phyloP scores from a whole-genome alignment of 805 yeast species.

The Cyberlindnera euphorbiae region DNA sequence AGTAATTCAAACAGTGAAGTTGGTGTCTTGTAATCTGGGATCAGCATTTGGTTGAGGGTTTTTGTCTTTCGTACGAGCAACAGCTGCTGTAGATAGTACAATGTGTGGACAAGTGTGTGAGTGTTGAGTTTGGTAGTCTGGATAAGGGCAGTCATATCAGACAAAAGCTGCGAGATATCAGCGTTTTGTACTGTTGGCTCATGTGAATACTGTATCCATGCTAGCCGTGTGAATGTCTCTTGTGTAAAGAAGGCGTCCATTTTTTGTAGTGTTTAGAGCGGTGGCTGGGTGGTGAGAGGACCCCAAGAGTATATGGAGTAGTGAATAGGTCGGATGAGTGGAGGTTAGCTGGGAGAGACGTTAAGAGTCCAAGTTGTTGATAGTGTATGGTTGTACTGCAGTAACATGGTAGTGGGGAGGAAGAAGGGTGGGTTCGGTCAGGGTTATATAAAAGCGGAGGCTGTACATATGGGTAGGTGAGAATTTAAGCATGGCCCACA shows the following conservation, averaged over 20 bases:
- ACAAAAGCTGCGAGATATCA: not conserved
- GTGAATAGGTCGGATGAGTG: not conserved
- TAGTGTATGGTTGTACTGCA: too few relatives aligned
- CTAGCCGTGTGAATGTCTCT: conserved; percentile 15
- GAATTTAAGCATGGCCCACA: conserved; percentile 8
- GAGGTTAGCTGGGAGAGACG: too few relatives aligned
- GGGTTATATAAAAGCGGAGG: not conserved
- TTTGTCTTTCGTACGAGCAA: conserved; percentile 8
- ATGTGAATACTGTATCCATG: conserved; percentile 16
- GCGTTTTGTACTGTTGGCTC: not conserved
- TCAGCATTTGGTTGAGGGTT: not conserved
- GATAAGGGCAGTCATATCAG: conserved; percentile 14
- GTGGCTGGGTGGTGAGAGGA: conserved; percentile 1
- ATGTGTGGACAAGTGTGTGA: conserved; percentile 15
- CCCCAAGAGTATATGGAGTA: not conserved
- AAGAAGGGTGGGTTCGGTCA: too few relatives aligned
- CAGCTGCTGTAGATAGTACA: conserved; percentile 18
- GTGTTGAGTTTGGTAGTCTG: conserved; percentile 18
- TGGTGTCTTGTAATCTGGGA: conserved; percentile 1
- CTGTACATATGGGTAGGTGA: not conserved
- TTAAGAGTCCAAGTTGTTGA: too few relatives aligned
- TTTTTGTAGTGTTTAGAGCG: not conserved
- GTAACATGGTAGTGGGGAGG: too few relatives aligned
- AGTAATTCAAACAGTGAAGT: conserved; percentile 15
- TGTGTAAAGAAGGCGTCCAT: conserved; percentile 8